phyloP scores from a whole-genome alignment of 768 basidiomycete genomes.

The Hygrocybe coccinea region DNA sequence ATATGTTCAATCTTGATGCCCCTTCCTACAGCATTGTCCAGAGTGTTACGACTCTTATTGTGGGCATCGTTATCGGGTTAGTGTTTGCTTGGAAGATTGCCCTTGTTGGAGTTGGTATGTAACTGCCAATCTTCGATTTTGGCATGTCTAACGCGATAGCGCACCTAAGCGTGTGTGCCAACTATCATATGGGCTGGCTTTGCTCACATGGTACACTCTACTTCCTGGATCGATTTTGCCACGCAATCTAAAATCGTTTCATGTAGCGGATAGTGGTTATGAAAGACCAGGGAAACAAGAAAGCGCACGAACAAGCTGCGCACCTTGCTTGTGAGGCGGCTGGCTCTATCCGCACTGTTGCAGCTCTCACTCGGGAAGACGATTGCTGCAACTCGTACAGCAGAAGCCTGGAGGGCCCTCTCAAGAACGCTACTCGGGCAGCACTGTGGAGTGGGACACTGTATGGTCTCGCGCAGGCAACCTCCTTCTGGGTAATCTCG shows the following conservation, averaged over 20 bases:
- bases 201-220: conserved; percentile 64
- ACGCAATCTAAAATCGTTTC: neutral
- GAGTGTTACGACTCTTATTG: conserved; percentile 58
- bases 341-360: conserved; percentile 85
- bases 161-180: conserved; percentile 58
- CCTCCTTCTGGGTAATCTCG: conserved; percentile 76
- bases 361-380: conserved; percentile 79
- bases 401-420: conserved; percentile 64
- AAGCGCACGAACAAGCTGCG: conserved; percentile 72
- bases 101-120: conserved; percentile 73
- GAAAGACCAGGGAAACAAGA: conserved; percentile 81
- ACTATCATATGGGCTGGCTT: conserved; percentile 69
- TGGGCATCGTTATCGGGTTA: conserved; percentile 74
- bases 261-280: conserved; percentile 75
- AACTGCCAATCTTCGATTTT: too few relatives aligned
- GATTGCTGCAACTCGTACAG: conserved; percentile 68
- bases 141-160: neutral
- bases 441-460: conserved; percentile 60
- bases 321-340: conserved; percentile 92
- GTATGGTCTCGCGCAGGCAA: conserved; percentile 70
- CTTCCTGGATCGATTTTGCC: neutral
- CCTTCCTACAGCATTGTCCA: conserved; percentile 84
- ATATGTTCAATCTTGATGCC: too few relatives aligned
- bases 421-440: conserved; percentile 58
- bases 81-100: conserved; percentile 72